Evolutionary conservation across 208 protist genomes (phyloP), one percentile per base, ranked within the genome.

Genomic region (Trypanosoma rangeli): DNA sequence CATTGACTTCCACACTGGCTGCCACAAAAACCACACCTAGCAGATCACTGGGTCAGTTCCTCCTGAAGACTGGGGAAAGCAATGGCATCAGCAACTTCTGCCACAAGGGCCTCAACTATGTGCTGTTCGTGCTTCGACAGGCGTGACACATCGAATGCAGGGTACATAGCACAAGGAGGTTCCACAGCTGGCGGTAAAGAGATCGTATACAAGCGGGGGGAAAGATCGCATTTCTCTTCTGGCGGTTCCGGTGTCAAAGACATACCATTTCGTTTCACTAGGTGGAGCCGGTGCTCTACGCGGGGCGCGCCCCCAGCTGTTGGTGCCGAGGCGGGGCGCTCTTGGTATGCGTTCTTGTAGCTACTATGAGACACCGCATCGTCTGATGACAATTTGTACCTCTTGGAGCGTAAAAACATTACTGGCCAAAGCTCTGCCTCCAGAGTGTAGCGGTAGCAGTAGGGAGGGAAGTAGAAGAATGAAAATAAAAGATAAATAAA

Each of bases 231-330:
- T 24, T n/a, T 52, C 8, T 33, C 44, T 18, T 37, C n/a, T 1
- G 56, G 50, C 3, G 20, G 7, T 22, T 66, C 70, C 24, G 50
- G 37, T 48, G 49, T 48, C 33, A 46, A 59, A 56, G 33, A 22
- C 56, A 64, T 65, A 58, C 86, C 78, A 53, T 72, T 94, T 9
- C 86, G 85, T 69, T 92, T 92, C 37, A 93, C 78, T 50, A 94
- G 89, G 58, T 78, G 81, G 28, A 94, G 80, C 7, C 87, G 84
- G 58, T 91, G 77, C 70, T 95, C 90, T 44, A 93, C 90, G 61
- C 70, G 79, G 20, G 81, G 56, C 18, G 66, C 35, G 16, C 74
- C 73, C 13, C 70, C 56, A 10, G 59, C 13, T 20, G 33, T 42
- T 42, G 84, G 80, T 4, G 81, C 75, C 5, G 81, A 84, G 33